These are phyloP conservation scores for Immersiporthe knoxdaviesiana DNA, from an alignment of 2,329 filamentous ascomycete genomes.

Conservation along the genomic window DNA sequence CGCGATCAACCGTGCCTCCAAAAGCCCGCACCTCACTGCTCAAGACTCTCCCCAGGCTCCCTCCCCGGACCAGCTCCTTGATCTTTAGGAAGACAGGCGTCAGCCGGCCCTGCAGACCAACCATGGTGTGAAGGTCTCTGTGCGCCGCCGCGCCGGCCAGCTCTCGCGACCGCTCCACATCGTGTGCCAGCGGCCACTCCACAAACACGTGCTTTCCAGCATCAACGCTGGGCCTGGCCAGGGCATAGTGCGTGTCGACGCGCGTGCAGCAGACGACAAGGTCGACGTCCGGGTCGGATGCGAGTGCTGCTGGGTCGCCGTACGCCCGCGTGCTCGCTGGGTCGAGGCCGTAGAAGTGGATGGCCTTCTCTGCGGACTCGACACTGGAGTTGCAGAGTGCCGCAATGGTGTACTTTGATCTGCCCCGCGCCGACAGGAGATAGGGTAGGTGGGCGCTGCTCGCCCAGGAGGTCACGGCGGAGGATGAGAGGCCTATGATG, in stretches of 20 bases:
- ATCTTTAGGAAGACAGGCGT: constrained; percentile 50
- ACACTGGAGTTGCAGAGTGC: constrained; percentile 56
- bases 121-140: constrained; percentile 40
- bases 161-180: constrained; percentile 44
- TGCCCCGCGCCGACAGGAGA: constrained; percentile 51
- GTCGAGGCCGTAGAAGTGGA: constrained; percentile 46
- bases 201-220: constrained; percentile 58
- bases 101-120: constrained; percentile 56
- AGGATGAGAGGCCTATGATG: constrained; percentile 61
- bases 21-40: constrained; percentile 50
- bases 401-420: constrained; percentile 50
- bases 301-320: constrained; percentile 52
- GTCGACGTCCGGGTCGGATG: constrained; percentile 53
- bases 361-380: constrained; percentile 48
- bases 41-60: constrained; percentile 55
- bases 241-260: constrained; percentile 55
- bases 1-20: constrained; percentile 42
- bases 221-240: constrained; percentile 49
- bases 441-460: constrained; percentile 61
- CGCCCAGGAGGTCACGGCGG: constrained; percentile 58
- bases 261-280: constrained; percentile 59
- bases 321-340: constrained; percentile 49
- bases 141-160: constrained; percentile 42
- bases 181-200: constrained; percentile 61
- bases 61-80: constrained; percentile 47